Percentiles rank a stretch among this genome's conserved stretches.
Conservation (phyloP, 306 rosid genomes). For the Acacia confusa region DNA sequence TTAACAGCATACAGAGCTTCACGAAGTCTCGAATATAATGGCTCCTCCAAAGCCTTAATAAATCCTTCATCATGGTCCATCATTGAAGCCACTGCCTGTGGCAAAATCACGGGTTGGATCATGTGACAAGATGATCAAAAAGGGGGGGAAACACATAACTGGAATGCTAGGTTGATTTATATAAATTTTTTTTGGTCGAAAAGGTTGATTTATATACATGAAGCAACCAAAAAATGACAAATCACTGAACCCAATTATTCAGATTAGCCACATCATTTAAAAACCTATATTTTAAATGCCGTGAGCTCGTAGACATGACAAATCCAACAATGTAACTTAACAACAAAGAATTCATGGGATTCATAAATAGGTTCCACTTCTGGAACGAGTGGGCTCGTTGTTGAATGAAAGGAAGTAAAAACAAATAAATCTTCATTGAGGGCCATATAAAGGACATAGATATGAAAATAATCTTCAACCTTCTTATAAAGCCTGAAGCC, state of each 20-base stretch:
- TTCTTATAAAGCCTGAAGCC: slow-evolving; percentile 90
- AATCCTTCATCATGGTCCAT: slow-evolving; percentile 55
- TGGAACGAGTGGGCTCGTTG: slow-evolving; percentile 15
- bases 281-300: not conserved
- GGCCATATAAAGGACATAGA: slow-evolving; percentile 21
- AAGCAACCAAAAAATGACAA: slow-evolving; percentile 14
- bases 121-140: slow-evolving; percentile 5
- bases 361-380: slow-evolving; percentile 8
- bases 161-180: slow-evolving; percentile 4
- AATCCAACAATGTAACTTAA: slow-evolving; percentile 11
- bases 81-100: slow-evolving; percentile 73
- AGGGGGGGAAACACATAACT: not conserved
- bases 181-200: too few species aligned
- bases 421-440: not conserved
- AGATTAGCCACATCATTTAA: not conserved
- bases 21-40: slow-evolving; percentile 58
- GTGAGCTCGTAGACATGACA: slow-evolving; percentile 9
- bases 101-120: slow-evolving; percentile 17
- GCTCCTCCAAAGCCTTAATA: slow-evolving; percentile 58
- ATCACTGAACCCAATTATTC: slow-evolving; percentile 4
- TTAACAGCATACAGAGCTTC: slow-evolving; percentile 41
- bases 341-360: not conserved
- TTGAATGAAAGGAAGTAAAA: slow-evolving; percentile 20
- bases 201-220: slow-evolving; percentile 10
- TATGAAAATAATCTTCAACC: slow-evolving; percentile 46